A percentile compares a stretch with the other conserved stretches of the same genome.
phyloP scores from a whole-genome alignment of 768 basidiomycete species.

The Podaxis sp. region DNA sequence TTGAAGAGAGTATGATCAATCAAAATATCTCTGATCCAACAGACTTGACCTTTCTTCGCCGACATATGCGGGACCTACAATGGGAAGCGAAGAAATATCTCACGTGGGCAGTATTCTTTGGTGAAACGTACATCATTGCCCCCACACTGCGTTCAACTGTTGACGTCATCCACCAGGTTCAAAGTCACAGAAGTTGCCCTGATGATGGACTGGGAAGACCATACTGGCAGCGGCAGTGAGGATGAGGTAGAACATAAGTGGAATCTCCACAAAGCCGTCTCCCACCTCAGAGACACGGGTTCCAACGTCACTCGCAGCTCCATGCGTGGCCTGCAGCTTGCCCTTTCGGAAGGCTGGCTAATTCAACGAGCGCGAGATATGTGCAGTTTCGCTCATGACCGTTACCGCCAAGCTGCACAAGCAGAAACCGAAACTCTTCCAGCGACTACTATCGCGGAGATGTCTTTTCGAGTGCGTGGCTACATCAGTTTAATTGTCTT shows the following conservation, averaged over 20 bases:
- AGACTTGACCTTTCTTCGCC: conserved; percentile 59
- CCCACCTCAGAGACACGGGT: conserved; percentile 43
- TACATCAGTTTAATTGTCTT: neutral
- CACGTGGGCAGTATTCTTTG: conserved; percentile 72
- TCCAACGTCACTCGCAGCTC: conserved; percentile 50
- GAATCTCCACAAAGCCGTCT: conserved; percentile 52
- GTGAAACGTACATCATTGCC: conserved; percentile 53
- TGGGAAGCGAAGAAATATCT: conserved; percentile 67
- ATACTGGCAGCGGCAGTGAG: conserved; percentile 49
- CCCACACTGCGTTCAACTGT: neutral
- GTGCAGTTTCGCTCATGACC: conserved; percentile 75
- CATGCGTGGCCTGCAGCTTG: conserved; percentile 67
- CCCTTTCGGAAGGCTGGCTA: conserved; percentile 73
- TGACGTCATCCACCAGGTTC: conserved; percentile 42
- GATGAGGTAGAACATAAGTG: conserved; percentile 52
- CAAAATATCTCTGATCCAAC: conserved; percentile 59
- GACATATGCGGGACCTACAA: conserved; percentile 59
- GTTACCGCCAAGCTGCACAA: conserved; percentile 72
- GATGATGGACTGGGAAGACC: conserved; percentile 75
- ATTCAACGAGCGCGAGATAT: conserved; percentile 71
- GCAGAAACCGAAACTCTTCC: conserved; percentile 55
- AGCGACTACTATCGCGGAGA: conserved; percentile 52
- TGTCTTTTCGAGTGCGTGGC: conserved; percentile 62
- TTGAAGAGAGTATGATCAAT: conserved; percentile 53
- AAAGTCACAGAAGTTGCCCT: conserved; percentile 71